Evolutionary conservation across 169 alveolate genomes (phyloP), one percentile per base, ranked within the genome.

Genomic region (Plasmodium blacklocki): DNA sequence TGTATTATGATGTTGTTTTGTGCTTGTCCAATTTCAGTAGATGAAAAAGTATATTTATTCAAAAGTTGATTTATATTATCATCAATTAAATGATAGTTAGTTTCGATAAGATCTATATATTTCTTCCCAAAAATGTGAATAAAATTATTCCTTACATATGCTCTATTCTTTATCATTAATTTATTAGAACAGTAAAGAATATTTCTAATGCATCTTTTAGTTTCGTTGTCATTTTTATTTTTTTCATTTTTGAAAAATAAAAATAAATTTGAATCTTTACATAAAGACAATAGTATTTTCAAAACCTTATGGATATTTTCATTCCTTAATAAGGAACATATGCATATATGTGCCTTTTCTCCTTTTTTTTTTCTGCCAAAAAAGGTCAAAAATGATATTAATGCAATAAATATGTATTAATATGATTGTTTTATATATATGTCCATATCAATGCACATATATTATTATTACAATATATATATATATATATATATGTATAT

Each of bases 181-280:
- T 76, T 76, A 59, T 76, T 58, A 9, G 88, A 29, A 76, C 88
- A 56, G 45, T 76, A 76, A 7, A 76, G 45, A 12, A 76, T 76
- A 68, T 76, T 76, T 19, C 88, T 23, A 49, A 76, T 62, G 29
- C 88, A 76, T 49, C 52, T 76, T 29, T 49, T 76, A 26, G 50
- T n/a, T 70, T 54, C 62, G 50, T 64, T 19, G 49, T 76, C 70
- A 2, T 21, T 50, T 54, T 49, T 19, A 12, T 0, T 47, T n/a
- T 43, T 64, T 54, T 49, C n/a, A 12, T 0, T 47, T n/a, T 43
- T 21, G 9, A 76, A 39, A 18, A 58, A 29, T 21, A 32, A n/a
- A 29, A 64, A 26, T n/a, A 54, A 64, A 14, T 23, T 74, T 29
- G 73, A 74, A 15, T 76, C 76, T 43, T 63, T 76, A 50, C 88